These are phyloP conservation scores for Microstroma glucosiphilum DNA, from an alignment of 1,284 basidiomycete genomes.

Conservation along the genomic window DNA sequence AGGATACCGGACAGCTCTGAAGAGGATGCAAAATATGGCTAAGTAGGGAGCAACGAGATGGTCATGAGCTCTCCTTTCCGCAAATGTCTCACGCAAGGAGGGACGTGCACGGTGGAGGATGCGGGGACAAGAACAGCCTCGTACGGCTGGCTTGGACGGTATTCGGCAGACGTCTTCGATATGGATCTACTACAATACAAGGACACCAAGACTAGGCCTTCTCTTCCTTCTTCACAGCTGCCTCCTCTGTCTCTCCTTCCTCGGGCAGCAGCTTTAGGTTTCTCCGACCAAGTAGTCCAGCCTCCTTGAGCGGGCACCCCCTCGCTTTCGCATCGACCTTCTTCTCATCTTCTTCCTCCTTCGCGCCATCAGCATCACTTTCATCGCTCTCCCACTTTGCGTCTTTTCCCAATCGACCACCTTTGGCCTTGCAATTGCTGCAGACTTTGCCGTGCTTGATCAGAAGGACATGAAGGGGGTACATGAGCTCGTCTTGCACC, in stretches of 20 bases:
- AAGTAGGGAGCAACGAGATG: too few species aligned
- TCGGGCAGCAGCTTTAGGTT: slow-evolving; percentile 4
- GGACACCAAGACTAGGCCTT: neutral
- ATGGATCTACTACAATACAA: too few species aligned
- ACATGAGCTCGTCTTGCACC: slow-evolving; percentile 64
- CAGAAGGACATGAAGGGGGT: slow-evolving; percentile 66
- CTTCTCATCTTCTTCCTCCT: neutral
- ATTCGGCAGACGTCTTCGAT: too few species aligned
- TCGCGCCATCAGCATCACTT: neutral
- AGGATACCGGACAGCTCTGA: too few species aligned
- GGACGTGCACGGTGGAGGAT: too few species aligned
- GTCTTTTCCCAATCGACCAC: slow-evolving; percentile 6
- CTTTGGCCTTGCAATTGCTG: slow-evolving; percentile 45
- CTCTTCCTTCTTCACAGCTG: neutral
- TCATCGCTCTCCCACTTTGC: neutral
- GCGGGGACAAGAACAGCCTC: too few species aligned
- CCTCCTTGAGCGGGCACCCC: slow-evolving; percentile 1
- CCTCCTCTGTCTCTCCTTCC: neutral
- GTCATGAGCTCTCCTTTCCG: too few species aligned
- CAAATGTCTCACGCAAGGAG: too few species aligned
- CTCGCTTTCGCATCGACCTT: neutral
- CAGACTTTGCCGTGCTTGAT: slow-evolving; percentile 59
- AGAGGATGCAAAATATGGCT: too few species aligned
- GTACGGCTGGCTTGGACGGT: too few species aligned
- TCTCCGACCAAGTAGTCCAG: neutral